Conservation (phyloP, 1,284 basidiomycete species). For the Boletellus deceptivus region DNA sequence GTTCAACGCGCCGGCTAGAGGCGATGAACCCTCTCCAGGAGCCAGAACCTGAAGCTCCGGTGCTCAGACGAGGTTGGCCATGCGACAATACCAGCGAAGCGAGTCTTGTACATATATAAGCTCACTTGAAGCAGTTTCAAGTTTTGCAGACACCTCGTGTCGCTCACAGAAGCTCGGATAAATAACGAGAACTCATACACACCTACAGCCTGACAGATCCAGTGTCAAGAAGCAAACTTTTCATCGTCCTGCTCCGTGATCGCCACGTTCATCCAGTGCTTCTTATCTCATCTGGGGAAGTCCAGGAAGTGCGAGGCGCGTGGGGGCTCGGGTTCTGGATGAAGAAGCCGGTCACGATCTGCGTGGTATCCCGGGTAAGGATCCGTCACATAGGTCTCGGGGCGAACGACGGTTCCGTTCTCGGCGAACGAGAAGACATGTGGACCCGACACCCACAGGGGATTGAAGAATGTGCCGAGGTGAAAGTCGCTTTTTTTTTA, state of each 20-base stretch:
- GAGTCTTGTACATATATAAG: too few relatives aligned
- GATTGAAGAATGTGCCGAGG: slow-evolving; percentile 22
- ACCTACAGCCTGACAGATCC: too few relatives aligned
- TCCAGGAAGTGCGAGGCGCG: not conserved
- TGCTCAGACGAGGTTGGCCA: too few relatives aligned
- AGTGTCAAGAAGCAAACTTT: not conserved
- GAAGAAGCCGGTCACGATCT: not conserved
- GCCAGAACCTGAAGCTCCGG: too few relatives aligned
- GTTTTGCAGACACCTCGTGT: too few relatives aligned
- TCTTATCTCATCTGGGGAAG: not conserved
- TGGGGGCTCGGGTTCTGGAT: not conserved
- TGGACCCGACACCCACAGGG: slow-evolving; percentile 21
- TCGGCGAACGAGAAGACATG: slow-evolving; percentile 17
- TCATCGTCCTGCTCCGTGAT: slow-evolving; percentile 21
- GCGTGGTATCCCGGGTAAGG: slow-evolving; percentile 11
- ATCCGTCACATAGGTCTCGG: not conserved
- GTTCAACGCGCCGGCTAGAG: too few relatives aligned
- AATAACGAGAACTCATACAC: too few relatives aligned
- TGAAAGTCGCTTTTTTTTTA: slow-evolving; percentile 18
- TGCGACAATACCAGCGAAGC: too few relatives aligned
- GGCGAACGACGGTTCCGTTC: slow-evolving; percentile 13
- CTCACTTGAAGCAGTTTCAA: too few relatives aligned
- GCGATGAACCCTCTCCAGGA: too few relatives aligned
- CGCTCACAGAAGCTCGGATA: too few relatives aligned
- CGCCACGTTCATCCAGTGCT: slow-evolving; percentile 22